Percentiles rank a stretch among this genome's conserved stretches.
Conservation (phyloP, 441 rosid species). For the Sinapis alba region DNA sequence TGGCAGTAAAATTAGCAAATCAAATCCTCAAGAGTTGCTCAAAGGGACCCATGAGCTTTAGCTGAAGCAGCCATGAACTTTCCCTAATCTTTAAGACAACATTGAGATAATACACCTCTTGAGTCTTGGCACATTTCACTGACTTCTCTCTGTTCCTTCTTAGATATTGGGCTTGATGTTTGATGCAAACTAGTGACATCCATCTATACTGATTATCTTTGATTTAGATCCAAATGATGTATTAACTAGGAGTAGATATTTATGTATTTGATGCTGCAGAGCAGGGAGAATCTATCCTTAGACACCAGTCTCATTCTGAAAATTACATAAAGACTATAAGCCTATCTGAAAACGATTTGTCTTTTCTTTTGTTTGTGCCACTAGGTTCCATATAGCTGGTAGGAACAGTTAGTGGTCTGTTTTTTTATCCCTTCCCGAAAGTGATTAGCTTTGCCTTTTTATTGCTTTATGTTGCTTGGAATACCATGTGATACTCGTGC, state of each 20-base stretch:
- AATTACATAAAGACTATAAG: slow-evolving; percentile 22
- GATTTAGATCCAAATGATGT: slow-evolving; percentile 2
- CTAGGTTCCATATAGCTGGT: slow-evolving; percentile 40
- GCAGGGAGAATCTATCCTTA: slow-evolving; percentile 25
- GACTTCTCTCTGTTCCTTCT: slow-evolving; percentile 10
- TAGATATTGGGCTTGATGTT: not conserved
- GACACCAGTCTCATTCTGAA: slow-evolving; percentile 32
- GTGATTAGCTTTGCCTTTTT: slow-evolving; percentile 31
- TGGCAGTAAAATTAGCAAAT: slow-evolving; percentile 42
- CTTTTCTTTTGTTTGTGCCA: slow-evolving; percentile 35
- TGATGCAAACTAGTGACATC: slow-evolving; percentile 14
- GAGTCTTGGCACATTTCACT: slow-evolving; percentile 20
- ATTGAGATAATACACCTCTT: slow-evolving; percentile 14
- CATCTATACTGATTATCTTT: slow-evolving; percentile 18
- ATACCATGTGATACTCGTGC: slow-evolving; percentile 36
- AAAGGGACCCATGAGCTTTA: slow-evolving; percentile 50
- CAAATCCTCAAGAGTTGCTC: slow-evolving; percentile 42
- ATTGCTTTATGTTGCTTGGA: slow-evolving; percentile 30
- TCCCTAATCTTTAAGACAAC: slow-evolving; percentile 22
- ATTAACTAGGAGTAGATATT: not conserved
- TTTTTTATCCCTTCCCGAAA: slow-evolving; percentile 23
- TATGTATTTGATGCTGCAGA: slow-evolving; percentile 23
- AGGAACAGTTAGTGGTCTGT: slow-evolving; percentile 33
- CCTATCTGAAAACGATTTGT: slow-evolving; percentile 33
- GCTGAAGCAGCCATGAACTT: slow-evolving; percentile 43